Evolutionary conservation across 257 asterid species (phyloP).

Genomic region (Lithospermum erythrorhizon): DNA sequence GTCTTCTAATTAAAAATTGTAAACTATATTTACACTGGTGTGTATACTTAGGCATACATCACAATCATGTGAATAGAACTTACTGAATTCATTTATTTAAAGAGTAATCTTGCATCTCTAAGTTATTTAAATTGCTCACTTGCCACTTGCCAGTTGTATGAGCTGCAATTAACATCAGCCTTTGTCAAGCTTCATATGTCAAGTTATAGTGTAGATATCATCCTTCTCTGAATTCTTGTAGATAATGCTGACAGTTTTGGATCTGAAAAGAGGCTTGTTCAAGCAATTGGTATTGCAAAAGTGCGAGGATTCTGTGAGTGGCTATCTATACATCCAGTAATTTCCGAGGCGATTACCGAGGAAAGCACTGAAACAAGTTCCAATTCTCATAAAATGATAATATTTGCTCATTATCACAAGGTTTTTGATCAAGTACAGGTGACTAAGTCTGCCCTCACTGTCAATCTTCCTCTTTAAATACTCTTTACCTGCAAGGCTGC

Average conservation of each 20-base stretch:
- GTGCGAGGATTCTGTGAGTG: conserved; percentile 86
- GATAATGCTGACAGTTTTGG: conserved; percentile 34
- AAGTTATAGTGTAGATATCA: conserved; percentile 8
- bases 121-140: neutral
- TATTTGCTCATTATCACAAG: conserved; percentile 91
- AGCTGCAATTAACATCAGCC: neutral
- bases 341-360: conserved; percentile 48
- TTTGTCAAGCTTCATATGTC: conserved; percentile 2
- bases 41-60: neutral
- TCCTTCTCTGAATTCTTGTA: conserved; percentile 23
- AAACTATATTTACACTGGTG: neutral
- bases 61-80: neutral
- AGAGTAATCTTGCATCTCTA: neutral
- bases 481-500: too few relatives aligned
- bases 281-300: conserved; percentile 79
- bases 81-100: neutral
- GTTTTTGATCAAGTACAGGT: conserved; percentile 97
- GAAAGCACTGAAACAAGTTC: conserved; percentile 40
- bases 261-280: conserved; percentile 43
- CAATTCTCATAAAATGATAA: conserved; percentile 81
- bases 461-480: neutral
- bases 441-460: conserved; percentile 9
- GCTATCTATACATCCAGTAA: conserved; percentile 84
- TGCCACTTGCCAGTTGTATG: neutral
- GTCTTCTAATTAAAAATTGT: neutral